A percentile compares a stretch with the other conserved stretches of the same genome.
phyloP scores from a whole-genome alignment of 2,329 filamentous ascomycete species.

The Cladosporium sp. region DNA sequence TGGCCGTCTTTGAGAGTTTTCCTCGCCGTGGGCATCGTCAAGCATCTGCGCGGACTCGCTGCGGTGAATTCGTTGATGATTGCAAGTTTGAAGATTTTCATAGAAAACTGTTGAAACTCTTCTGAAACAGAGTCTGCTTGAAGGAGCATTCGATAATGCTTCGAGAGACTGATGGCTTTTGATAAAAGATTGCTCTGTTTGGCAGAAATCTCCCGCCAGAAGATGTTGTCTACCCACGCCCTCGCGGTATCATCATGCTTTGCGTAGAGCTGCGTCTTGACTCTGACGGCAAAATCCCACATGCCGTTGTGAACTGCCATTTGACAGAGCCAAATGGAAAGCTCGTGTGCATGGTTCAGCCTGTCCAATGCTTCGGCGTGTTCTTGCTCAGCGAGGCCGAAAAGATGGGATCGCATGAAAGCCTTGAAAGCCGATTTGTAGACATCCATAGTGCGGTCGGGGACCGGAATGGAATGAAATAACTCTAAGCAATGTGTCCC shows the following conservation, averaged over 20 bases:
- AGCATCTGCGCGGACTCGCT: neutral
- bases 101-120: conserved; percentile 11
- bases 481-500: conserved; percentile 22
- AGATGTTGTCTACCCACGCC: conserved; percentile 14
- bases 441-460: conserved; percentile 17
- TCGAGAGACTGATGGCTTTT: conserved; percentile 14
- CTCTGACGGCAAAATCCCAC: conserved; percentile 18
- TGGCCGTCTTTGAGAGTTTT: conserved; percentile 8
- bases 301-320: conserved; percentile 16
- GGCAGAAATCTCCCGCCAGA: conserved; percentile 24
- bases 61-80: conserved; percentile 16
- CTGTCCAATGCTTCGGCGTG: conserved; percentile 26
- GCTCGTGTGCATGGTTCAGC: conserved; percentile 21
- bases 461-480: conserved; percentile 22
- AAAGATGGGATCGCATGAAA: conserved; percentile 18
- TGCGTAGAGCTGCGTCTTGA: conserved; percentile 16
- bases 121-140: conserved; percentile 7
- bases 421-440: conserved; percentile 21
- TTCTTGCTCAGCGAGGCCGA: conserved; percentile 15
- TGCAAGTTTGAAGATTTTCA: conserved; percentile 17
- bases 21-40: neutral
- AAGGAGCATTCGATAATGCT: conserved; percentile 11
- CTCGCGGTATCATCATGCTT: neutral
- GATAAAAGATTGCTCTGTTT: conserved; percentile 17
- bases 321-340: conserved; percentile 20